Evolutionary conservation across 2,329 filamentous ascomycete genomes (phyloP), one percentile per base, ranked within the genome.

Genomic region (Fusarium lyarnte): DNA sequence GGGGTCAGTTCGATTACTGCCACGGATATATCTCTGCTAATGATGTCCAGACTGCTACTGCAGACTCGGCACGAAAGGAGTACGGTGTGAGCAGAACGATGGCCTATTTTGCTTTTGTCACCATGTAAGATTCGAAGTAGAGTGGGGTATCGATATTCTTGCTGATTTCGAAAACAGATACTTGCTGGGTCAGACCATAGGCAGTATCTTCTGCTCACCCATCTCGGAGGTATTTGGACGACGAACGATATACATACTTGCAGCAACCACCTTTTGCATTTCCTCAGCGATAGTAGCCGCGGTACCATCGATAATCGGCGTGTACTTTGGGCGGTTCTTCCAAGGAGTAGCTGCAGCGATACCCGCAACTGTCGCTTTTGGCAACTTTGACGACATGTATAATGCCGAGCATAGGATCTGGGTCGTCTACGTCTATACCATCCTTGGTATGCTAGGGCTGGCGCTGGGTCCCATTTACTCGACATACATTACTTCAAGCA

Each of bases 121-220:
- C 29, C 8, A 33, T 33, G 46, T 49, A 13, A 33, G 21, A 11
- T 2, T 49, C 2, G 16, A 13, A 3, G 2, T 21, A 23, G 0
- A 6, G 6, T 1, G 2, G 3, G 0, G 3, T 4, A 1, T 7
- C 3, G 13, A 23, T 19, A 0, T 0, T 7, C 2, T 23, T 47
- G 16, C 29, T 49, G 5, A 49, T 7, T 10, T 11, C 1, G 0
- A 4, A 7, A 13, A 23, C n/a, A 49, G 46, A 19, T 49, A 49
- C 11, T 19, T 49, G 29, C 4, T 49, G 0, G 46, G 46, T 7
- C 46, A 49, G 13, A 49, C 46, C 2, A 33, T 49, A 19, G 46
- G 46, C 8, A 49, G 46, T 6, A 33, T 49, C 11, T 49, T 33
- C 16, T 49, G 29, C 46, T 49, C 46, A 10, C 46, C 46, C 8